Base-by-base conservation (phyloP, 371 early-diverging fungal genomes). In the Mortierella sp. region DNA sequence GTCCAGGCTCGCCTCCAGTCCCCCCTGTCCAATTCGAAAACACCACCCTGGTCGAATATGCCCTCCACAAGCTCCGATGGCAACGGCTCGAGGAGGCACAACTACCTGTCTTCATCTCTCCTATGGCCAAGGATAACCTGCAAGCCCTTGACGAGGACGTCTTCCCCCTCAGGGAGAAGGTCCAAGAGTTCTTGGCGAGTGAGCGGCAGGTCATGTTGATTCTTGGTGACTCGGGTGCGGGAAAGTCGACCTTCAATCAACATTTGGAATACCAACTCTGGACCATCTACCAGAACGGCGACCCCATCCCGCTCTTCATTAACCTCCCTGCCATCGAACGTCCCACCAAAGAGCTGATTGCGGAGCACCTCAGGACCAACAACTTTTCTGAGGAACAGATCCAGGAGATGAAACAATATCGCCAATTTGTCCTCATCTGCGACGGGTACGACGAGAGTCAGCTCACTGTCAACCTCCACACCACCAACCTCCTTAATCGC, bases 361-460 rank as follows among this genome's bases (percentile, higher is more conserved):
- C 10, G 21, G 27, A 75, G n/a, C 76, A 76, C 4, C 49, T 71
- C 43, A 55, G n/a, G 18, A 8, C 12, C 2, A 3, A 46, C 12
- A 12, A 70, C 21, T 77, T 77, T 21, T 44, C 71, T 0, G 72
- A 72, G 0, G 35, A 6, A 0, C 71, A 77, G 48, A 77, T 77
- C 48, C 46, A 71, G 60, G 72, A 71, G 24, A 4, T 77, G 14
- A 55, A 24, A 29, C 32, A 2, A 21, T 1, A 24, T n/a, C 77
- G 77, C 7, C 58, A 32, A 18, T 44, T 77, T 18, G 46, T 77
- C 18, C 11, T 77, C 35, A 71, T 71, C 10, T 60, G 70, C 16
- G 76, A 76, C 55, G 76, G 55, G 4, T 76, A 76, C n/a, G 76
- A 76, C 46, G 76, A 76, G 43, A n/a, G 41, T 3, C 71, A 54